A percentile compares a stretch with the other conserved stretches of the same genome.
phyloP scores from a whole-genome alignment of 2,329 filamentous ascomycete genomes.

The Kalmusia sp. region DNA sequence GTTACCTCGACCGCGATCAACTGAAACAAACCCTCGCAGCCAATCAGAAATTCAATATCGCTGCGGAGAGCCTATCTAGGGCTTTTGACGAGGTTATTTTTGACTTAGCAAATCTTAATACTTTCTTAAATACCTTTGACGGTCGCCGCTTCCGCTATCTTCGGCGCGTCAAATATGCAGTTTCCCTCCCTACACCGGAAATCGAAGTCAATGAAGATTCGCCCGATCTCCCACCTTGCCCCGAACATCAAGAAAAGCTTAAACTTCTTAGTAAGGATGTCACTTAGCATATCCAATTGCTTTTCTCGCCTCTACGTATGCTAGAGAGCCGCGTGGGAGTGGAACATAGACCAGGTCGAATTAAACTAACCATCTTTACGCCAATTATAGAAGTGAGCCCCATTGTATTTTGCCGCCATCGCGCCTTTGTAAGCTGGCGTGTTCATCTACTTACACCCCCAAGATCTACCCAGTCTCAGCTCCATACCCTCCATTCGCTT shows the following conservation, averaged over 20 bases:
- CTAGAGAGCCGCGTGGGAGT: too few relatives aligned
- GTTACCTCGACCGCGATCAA: constrained; percentile 1
- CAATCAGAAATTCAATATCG: constrained; percentile 7
- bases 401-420: not conserved
- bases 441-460: constrained; percentile 10
- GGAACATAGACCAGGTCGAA: constrained; percentile 2
- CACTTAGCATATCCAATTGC: constrained; percentile 15
- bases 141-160: too few relatives aligned
- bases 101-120: constrained; percentile 14
- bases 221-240: too few relatives aligned
- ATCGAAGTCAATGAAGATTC: too few relatives aligned
- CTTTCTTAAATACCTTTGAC: too few relatives aligned
- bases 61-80: constrained; percentile 6
- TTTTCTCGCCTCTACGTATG: constrained; percentile 19
- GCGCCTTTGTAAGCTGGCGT: constrained; percentile 11
- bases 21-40: constrained; percentile 6
- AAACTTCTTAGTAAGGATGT: too few relatives aligned
- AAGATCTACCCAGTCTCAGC: constrained; percentile 3
- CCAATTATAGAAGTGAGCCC: constrained; percentile 2
- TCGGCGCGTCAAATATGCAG: too few relatives aligned
- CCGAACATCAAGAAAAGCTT: too few relatives aligned
- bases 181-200: too few relatives aligned
- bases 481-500: constrained; percentile 3
- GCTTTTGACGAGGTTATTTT: constrained; percentile 3
- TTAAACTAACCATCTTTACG: constrained; percentile 14